Conservation (phyloP, 192 early-diverging fungal genomes). For the Coemansia reversa region DNA sequence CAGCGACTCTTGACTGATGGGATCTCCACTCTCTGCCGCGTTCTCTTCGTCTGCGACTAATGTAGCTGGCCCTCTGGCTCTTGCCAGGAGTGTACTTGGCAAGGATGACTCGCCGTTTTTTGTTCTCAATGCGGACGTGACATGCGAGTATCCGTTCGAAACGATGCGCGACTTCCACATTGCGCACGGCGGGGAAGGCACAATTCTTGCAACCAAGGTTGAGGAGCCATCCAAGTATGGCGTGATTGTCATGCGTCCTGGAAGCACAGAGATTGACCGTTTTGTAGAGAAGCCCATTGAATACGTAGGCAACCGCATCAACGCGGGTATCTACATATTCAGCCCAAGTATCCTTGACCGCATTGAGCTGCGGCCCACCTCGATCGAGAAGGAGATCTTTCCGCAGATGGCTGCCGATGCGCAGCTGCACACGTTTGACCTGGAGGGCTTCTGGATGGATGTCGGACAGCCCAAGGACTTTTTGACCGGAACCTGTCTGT, state of each 20-base stretch:
- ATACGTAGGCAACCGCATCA: conserved; percentile 97
- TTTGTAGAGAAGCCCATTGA: conserved; percentile 98
- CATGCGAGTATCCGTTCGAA: conserved; percentile 97
- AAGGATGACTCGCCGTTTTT: conserved; percentile 96
- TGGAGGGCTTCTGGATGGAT: conserved; percentile 99
- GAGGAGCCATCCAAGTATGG: conserved; percentile 99
- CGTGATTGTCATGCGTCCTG: conserved; percentile 85
- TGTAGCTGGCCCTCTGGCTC: conserved; percentile 86
- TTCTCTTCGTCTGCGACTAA: no score
- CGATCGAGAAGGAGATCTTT: conserved; percentile 98
- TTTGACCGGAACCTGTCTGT: conserved; percentile 91
- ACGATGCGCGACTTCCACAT: conserved; percentile 87
- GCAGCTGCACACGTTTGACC: conserved; percentile 89
- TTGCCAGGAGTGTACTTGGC: conserved; percentile 87
- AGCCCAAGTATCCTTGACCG: conserved; percentile 86
- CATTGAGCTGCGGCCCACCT: conserved; percentile 93
- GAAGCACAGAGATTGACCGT: conserved; percentile 75
- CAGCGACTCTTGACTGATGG: no score
- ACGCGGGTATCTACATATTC: conserved; percentile 99
- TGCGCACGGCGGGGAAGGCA: conserved; percentile 90
- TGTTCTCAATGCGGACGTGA: conserved; percentile 98
- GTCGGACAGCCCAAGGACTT: conserved; percentile 99
- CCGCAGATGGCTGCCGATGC: conserved; percentile 84
- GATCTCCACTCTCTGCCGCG: no score
- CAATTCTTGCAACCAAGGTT: conserved; percentile 95